Base-by-base conservation (phyloP, 2,329 filamentous ascomycete genomes). In the Pseudogymnoascus sp. region DNA sequence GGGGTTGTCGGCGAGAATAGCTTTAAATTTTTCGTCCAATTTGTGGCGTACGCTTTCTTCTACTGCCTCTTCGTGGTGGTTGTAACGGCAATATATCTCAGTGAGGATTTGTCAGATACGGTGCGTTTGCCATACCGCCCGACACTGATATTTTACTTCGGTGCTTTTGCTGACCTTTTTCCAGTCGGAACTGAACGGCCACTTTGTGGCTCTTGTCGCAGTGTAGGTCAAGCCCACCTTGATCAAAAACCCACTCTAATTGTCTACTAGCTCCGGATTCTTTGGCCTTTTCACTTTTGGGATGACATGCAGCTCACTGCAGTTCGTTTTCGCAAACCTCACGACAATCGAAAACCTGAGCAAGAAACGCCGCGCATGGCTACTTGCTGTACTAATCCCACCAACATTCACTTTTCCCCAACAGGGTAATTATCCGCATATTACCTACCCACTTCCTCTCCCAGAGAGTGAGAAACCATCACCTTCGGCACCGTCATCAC, bases 1-100 rank as follows among this genome's bases (percentile, higher is more conserved):
- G 95, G 93, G 21, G 90, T 96, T 68, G 87, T 99, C 8, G 89
- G 87, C 0, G 93, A 97, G 74, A 92, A 86, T 1, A 86, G 88
- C 2, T 93, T 93, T 79, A 97, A 97, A 71, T 97, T 91, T 76
- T 98, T 99, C 72, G 79, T 92, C 10, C 95, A 97, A 69, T 96
- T 97, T 72, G 86, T 87, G 14, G 82, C 85, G 48, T 96, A 95
- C 74, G 86, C 86, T 1, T 78, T 85, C 4, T 70, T 91, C 3
- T 90, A 88, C 69, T 92, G 88, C 68, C 75, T 79, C 2, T 83
- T 90, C 65, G 76, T 83, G 8, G 76, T 96, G 61, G 82, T 86
- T 21, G 80, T 88, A 0, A 79, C 86, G 66, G 86, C 85, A 2
- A 83, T 88, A 63, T 88, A 86, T 66, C 75, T 92, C 28, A 64